phyloP scores from a whole-genome alignment of 495 filamentous ascomycete genomes.

The Talaromyces wortmannii region DNA sequence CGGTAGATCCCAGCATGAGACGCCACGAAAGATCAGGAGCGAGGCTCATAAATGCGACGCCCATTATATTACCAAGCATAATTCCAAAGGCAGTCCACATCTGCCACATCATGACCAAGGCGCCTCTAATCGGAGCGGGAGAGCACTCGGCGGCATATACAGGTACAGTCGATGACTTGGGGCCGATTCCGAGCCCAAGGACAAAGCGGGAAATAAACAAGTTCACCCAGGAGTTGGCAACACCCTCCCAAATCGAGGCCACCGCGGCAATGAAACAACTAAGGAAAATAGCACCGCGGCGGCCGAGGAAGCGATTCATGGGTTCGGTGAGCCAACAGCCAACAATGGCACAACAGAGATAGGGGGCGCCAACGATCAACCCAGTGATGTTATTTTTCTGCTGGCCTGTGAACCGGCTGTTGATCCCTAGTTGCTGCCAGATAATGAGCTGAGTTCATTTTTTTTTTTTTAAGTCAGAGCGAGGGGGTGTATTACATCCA shows the following conservation, averaged over 20 bases:
- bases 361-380: conserved; percentile 40
- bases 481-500: conserved; percentile 16
- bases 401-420: conserved; percentile 10
- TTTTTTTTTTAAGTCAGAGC: conserved; percentile 3
- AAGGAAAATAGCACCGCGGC: conserved; percentile 54
- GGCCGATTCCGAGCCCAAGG: conserved; percentile 54
- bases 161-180: conserved; percentile 52
- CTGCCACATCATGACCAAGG: conserved; percentile 57
- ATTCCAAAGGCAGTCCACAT: conserved; percentile 72
- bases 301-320: conserved; percentile 47
- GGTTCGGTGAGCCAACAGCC: conserved; percentile 51
- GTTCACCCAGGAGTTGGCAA: conserved; percentile 43
- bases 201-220: conserved; percentile 53
- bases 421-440: conserved; percentile 26
- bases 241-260: conserved; percentile 41
- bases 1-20: conserved; percentile 40
- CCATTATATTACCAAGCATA: conserved; percentile 68
- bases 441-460: conserved; percentile 8
- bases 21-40: conserved; percentile 33
- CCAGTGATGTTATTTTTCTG: conserved; percentile 29
- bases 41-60: conserved; percentile 54
- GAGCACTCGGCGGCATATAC: conserved; percentile 53
- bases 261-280: conserved; percentile 40
- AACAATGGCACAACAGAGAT: conserved; percentile 33
- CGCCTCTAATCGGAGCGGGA: conserved; percentile 49